Conservation (phyloP, 2,329 filamentous ascomycete genomes). For the Endoconidiophora polonica region DNA sequence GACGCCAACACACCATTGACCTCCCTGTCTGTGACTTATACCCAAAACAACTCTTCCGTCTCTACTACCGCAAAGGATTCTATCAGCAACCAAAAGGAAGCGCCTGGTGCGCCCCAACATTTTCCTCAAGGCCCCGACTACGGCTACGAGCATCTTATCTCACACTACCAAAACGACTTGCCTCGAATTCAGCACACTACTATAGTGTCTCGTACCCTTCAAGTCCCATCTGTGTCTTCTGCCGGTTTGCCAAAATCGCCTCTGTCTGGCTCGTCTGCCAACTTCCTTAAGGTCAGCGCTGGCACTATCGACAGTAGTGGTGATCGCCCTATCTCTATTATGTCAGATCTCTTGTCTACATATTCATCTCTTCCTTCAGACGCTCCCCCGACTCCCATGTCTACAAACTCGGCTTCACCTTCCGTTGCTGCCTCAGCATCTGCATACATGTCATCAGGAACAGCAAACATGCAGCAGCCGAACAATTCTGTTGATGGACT, state of each 20-base stretch:
- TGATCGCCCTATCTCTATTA: slow-evolving; percentile 10
- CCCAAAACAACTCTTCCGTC: too few species aligned
- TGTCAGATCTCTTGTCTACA: slow-evolving; percentile 14
- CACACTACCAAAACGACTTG: slow-evolving; percentile 9
- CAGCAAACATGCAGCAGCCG: too few species aligned
- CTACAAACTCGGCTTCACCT: slow-evolving; percentile 1
- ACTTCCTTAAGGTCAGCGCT: slow-evolving; percentile 13
- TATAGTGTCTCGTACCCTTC: slow-evolving; percentile 4
- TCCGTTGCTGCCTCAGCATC: background rate
- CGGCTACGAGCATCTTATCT: slow-evolving; percentile 5
- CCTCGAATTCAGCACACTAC: background rate
- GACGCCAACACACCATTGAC: slow-evolving; percentile 14
- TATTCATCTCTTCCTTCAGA: slow-evolving; percentile 17
- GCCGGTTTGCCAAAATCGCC: background rate
- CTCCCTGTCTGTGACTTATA: slow-evolving; percentile 4
- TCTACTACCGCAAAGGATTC: slow-evolving; percentile 14
- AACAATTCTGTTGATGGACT: too few species aligned
- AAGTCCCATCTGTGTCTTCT: slow-evolving; percentile 1
- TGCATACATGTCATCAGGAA: too few species aligned
- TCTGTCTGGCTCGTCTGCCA: background rate
- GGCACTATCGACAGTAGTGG: slow-evolving; percentile 15
- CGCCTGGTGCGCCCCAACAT: background rate
- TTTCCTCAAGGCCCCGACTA: slow-evolving; percentile 5
- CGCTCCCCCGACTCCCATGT: slow-evolving; percentile 13
- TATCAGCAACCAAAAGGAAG: slow-evolving; percentile 11